A percentile compares a stretch with the other conserved stretches of the same genome.
Conservation (phyloP, 768 basidiomycete genomes). For the Phaffia tasmanica region DNA sequence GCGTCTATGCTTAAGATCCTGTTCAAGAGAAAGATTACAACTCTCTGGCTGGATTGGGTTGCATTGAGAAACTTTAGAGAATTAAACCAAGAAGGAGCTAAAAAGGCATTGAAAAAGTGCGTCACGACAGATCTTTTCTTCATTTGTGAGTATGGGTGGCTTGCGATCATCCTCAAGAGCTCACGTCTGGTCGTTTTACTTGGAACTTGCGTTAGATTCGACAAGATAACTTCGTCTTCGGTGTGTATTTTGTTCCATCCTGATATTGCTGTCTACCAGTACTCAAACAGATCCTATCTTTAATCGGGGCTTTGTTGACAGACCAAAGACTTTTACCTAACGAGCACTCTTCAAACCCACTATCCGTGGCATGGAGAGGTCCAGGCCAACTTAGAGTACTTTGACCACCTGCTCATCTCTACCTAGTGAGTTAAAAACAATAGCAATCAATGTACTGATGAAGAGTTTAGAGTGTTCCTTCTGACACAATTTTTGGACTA, state of each 20-base stretch:
- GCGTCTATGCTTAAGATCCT: constrained; percentile 71
- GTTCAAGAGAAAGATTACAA: constrained; percentile 80
- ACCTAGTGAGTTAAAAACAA: constrained; percentile 55
- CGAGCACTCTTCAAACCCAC: constrained; percentile 11
- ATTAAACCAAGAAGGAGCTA: constrained; percentile 82
- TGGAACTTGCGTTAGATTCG: constrained; percentile 51
- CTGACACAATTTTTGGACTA: no score
- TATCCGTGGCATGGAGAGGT: constrained; percentile 19
- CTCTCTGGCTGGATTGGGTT: constrained; percentile 62
- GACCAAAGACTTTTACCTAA: constrained; percentile 19
- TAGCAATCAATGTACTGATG: constrained; percentile 54
- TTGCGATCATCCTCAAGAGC: not conserved
- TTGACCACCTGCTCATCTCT: constrained; percentile 58
- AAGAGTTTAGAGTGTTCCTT: constrained; percentile 46
- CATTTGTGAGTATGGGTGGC: not conserved
- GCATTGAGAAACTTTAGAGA: constrained; percentile 78
- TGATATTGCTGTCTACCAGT: not conserved
- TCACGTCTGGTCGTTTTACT: constrained; percentile 21
- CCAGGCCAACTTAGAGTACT: constrained; percentile 51
- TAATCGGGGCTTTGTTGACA: constrained; percentile 1
- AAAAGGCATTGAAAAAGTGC: constrained; percentile 91
- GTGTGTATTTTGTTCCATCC: constrained; percentile 28
- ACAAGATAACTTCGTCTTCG: constrained; percentile 65
- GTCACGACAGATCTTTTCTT: constrained; percentile 29
- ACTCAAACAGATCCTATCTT: not conserved